phyloP scores from a whole-genome alignment of 2,329 filamentous ascomycete species.

The Penicillium aurantiogriseum region DNA sequence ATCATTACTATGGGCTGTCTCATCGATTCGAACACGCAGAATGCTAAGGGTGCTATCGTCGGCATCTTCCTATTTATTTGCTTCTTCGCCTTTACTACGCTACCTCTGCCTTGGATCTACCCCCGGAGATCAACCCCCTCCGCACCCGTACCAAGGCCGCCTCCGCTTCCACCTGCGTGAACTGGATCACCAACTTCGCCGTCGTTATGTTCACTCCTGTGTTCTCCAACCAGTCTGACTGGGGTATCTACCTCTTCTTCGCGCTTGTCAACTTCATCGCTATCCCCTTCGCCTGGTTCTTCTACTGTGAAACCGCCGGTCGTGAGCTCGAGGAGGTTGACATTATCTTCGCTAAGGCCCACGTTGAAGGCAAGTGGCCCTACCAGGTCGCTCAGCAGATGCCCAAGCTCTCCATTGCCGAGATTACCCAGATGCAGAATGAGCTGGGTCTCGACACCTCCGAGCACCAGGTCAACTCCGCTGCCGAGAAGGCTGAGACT shows the following conservation, averaged over 20 bases:
- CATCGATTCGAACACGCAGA: slow-evolving; percentile 21
- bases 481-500: slow-evolving; percentile 20
- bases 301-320: slow-evolving; percentile 50
- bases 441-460: slow-evolving; percentile 24
- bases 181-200: slow-evolving; percentile 56
- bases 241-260: slow-evolving; percentile 45
- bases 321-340: slow-evolving; percentile 43
- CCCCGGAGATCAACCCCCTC: slow-evolving; percentile 52
- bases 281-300: slow-evolving; percentile 52
- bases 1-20: slow-evolving; percentile 35
- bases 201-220: slow-evolving; percentile 49
- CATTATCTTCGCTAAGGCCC: slow-evolving; percentile 42
- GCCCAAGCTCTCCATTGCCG: slow-evolving; percentile 30
- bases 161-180: slow-evolving; percentile 50
- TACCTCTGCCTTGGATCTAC: slow-evolving; percentile 59
- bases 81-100: slow-evolving; percentile 63
- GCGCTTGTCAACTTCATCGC: slow-evolving; percentile 41
- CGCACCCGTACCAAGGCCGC: slow-evolving; percentile 54
- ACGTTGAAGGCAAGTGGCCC: slow-evolving; percentile 35
- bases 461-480: not conserved
- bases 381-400: slow-evolving; percentile 26
- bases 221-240: slow-evolving; percentile 33
- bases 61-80: slow-evolving; percentile 66
- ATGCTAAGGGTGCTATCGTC: slow-evolving; percentile 45
- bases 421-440: slow-evolving; percentile 26